Evolutionary conservation across 2,329 filamentous ascomycete genomes (phyloP).

Genomic region (Cryphonectria radicalis): DNA sequence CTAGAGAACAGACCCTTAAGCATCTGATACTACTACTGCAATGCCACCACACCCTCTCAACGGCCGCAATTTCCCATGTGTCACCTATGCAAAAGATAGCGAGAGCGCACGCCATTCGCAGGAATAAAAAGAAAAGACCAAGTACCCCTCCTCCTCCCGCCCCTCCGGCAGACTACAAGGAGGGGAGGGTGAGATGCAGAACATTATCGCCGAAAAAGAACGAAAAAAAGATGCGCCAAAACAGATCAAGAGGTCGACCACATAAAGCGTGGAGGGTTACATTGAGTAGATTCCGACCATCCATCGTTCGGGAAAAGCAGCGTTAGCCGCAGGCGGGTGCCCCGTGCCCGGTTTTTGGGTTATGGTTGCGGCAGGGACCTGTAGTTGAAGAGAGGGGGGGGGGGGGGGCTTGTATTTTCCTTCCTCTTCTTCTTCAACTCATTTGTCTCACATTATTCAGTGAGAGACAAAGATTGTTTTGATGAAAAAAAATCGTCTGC

Average conservation of each 20-base stretch:
- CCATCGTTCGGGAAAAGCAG: conserved; percentile 5
- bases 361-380: not conserved
- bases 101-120: not conserved
- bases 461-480: too few relatives aligned
- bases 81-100: conserved; percentile 5
- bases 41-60: not conserved
- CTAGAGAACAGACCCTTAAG: not conserved
- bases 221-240: not conserved
- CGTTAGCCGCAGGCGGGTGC: conserved; percentile 5
- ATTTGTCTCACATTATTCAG: not conserved
- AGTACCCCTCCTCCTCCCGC: not conserved
- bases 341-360: not conserved
- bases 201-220: not conserved
- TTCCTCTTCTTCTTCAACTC: not conserved
- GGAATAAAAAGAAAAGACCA: not conserved
- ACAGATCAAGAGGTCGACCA: not conserved
- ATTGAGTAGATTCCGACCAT: conserved; percentile 5
- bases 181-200: not conserved
- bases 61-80: not conserved
- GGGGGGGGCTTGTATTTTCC: not conserved
- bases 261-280: not conserved
- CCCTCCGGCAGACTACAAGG: not conserved
- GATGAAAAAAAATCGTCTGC: not conserved
- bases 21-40: not conserved
- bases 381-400: not conserved